A percentile compares a stretch with the other conserved stretches of the same genome.
Evolutionary conservation across 2,329 filamentous ascomycete species (phyloP).

Genomic region (Periconia sp.): DNA sequence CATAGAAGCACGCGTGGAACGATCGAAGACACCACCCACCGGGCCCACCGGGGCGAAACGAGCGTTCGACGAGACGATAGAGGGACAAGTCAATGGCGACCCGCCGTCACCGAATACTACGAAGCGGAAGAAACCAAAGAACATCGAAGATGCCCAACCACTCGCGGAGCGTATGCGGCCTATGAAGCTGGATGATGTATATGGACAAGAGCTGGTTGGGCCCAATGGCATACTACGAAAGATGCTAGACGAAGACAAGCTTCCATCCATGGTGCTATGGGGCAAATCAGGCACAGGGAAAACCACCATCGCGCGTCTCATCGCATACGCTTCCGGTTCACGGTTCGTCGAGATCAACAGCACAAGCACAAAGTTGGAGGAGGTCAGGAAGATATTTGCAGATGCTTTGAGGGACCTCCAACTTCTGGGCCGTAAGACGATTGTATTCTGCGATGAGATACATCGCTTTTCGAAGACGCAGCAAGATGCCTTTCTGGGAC

Average conservation of each 20-base stretch:
- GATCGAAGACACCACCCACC: slow-evolving; percentile 34
- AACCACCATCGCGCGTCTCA: slow-evolving; percentile 90
- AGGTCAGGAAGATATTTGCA: slow-evolving; percentile 89
- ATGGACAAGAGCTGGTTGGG: slow-evolving; percentile 89
- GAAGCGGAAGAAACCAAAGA: slow-evolving; percentile 66
- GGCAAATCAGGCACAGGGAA: slow-evolving; percentile 82
- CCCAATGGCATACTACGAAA: slow-evolving; percentile 81
- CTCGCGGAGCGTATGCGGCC: slow-evolving; percentile 95
- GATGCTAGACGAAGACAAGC: slow-evolving; percentile 81
- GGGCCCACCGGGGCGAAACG: slow-evolving; percentile 36
- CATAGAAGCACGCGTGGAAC: slow-evolving; percentile 20
- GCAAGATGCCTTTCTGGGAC: slow-evolving; percentile 92
- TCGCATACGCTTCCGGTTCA: slow-evolving; percentile 80
- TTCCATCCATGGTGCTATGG: slow-evolving; percentile 97
- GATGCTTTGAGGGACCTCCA: slow-evolving; percentile 81
- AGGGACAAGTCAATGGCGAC: slow-evolving; percentile 24
- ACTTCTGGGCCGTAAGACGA: slow-evolving; percentile 87
- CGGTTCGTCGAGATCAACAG: slow-evolving; percentile 97
- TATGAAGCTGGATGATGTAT: slow-evolving; percentile 80
- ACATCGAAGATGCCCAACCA: slow-evolving; percentile 74
- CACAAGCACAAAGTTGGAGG: slow-evolving; percentile 83
- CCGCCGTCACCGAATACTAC: slow-evolving; percentile 47
- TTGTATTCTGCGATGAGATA: slow-evolving; percentile 97
- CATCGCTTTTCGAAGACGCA: slow-evolving; percentile 90
- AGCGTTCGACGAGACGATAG: slow-evolving; percentile 23